Conservation (phyloP, 108 stramenopile species). For the Discostella stelligeroides region DNA sequence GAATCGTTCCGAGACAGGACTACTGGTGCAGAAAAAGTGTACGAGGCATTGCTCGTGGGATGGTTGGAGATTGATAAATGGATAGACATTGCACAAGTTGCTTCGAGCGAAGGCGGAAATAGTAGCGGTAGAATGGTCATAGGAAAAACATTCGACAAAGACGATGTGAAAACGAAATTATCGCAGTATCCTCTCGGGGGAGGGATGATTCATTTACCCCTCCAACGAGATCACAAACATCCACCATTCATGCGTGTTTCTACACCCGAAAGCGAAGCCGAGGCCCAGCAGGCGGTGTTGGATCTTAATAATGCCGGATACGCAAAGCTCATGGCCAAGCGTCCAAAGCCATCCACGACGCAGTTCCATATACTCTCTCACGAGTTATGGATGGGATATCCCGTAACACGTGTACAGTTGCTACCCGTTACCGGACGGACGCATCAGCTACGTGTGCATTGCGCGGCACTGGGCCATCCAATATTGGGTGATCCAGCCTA, state of each 20-base stretch:
- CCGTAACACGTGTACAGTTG: conserved; percentile 62
- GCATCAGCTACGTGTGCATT: conserved; percentile 85
- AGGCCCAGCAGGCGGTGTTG: conserved; percentile 54
- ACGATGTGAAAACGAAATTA: neutral
- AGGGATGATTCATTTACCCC: conserved; percentile 69
- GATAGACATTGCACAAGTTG: conserved; percentile 5
- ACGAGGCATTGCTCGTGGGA: conserved; percentile 62
- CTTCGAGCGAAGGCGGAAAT: neutral
- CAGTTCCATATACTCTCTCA: conserved; percentile 51
- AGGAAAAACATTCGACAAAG: neutral
- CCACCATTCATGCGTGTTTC: conserved; percentile 81
- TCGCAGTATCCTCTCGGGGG: conserved; percentile 32
- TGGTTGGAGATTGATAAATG: conserved; percentile 45
- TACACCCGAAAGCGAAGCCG: conserved; percentile 56
- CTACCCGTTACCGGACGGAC: conserved; percentile 71
- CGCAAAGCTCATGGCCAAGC: conserved; percentile 63
- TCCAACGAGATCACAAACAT: conserved; percentile 76
- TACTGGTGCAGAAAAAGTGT: conserved; percentile 55
- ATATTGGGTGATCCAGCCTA: conserved; percentile 87
- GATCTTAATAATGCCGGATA: conserved; percentile 69
- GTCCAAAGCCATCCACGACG: conserved; percentile 64
- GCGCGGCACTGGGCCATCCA: conserved; percentile 63
- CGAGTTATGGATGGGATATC: conserved; percentile 51
- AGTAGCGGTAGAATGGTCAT: too few species aligned
- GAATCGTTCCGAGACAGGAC: conserved; percentile 57